Evolutionary conservation across 257 asterid genomes (phyloP), one percentile per base, ranked within the genome.

Genomic region (Cordia subcordata): DNA sequence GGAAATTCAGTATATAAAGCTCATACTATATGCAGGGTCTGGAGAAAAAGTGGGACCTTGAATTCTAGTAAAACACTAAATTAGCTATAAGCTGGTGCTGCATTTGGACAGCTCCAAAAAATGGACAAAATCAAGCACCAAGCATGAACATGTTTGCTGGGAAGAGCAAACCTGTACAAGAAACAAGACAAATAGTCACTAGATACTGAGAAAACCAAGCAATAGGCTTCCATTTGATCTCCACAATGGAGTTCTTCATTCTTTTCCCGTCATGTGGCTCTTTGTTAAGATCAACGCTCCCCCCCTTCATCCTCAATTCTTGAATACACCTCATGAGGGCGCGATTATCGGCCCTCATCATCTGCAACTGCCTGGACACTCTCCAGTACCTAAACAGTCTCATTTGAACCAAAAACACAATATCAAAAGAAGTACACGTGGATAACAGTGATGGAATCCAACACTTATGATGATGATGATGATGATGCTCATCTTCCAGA

Each of bases 181-280:
- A 79, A 58, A 81, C 47, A n/a, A 92, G 94, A 56, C 70, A 56
- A 35, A 86, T 76, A 38, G 88, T 75, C 21, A 81, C 75, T 21
- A 81, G 63, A 61, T 82, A 77, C 50, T 66, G 81, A 45, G 85
- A 81, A 64, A 82, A 75, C 96, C 93, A 89, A 53, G 84, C 66
- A 46, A 93, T 35, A 5, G 95, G 94, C 79, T 72, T 82, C 96
- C 96, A 89, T 62, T 81, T 93, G 68, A 89, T 85, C 87, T 93
- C 99, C 78, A 86, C 99, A 45, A 97, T 93, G 5, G 99, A 93
- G 69, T 97, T 93, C 81, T 93, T 93, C 90, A 93, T 60, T 58
- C 79, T 83, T 78, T 85, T 93, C 76, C 92, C 96, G 65, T 58
- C 75, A 59, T 62, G 78, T 10, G 95, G 97, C 75, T 76, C 97